Evolutionary conservation across 306 rosid genomes (phyloP), one percentile per base, ranked within the genome.

Genomic region (Corylus heterophylla): DNA sequence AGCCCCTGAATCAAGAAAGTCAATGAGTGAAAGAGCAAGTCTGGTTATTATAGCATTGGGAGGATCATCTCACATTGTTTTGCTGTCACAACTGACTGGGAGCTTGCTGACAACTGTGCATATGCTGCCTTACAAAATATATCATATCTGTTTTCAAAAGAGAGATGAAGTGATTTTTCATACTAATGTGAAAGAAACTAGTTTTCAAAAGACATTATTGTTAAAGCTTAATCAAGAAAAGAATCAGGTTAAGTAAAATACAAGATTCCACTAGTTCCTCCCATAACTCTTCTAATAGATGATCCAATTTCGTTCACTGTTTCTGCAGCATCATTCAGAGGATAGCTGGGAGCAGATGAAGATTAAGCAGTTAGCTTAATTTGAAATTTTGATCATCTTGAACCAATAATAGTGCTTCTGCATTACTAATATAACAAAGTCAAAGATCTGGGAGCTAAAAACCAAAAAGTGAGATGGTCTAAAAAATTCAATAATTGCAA

Each of bases 251-350:
- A 9, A 75, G 87, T 47, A 35, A 71, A 54, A 80, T 91, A 95
- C 99, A 95, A 73, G 80, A 90, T 91, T 87, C 99, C 99, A 80
- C 99, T 90, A 56, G 98, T 95, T 83, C 99, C 97, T 55, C 98
- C 99, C 98, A 95, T 95, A 76, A 88, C 88, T 89, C 89, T 88
- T 85, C 90, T 81, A 74, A 95, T 82, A 73, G 98, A 86, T 44
- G 92, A 88, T 74, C 94, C 99, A 77, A 95, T 89, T 87, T 90
- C 98, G 59, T 87, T 76, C 50, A 90, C 86, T 73, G 99, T 95
- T 87, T 91, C 98, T 7, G 92, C 92, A 55, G 94, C 97, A 85
- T 93, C 93, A 84, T 93, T 93, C 82, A 95, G 92, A 71, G 99
- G 98, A 88, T 95, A 95, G 85, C 98, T 95, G 92, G 42, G 66